Evolutionary conservation across 129 eudicot genomes (phyloP).

Genomic region (Flaveria brownii): DNA sequence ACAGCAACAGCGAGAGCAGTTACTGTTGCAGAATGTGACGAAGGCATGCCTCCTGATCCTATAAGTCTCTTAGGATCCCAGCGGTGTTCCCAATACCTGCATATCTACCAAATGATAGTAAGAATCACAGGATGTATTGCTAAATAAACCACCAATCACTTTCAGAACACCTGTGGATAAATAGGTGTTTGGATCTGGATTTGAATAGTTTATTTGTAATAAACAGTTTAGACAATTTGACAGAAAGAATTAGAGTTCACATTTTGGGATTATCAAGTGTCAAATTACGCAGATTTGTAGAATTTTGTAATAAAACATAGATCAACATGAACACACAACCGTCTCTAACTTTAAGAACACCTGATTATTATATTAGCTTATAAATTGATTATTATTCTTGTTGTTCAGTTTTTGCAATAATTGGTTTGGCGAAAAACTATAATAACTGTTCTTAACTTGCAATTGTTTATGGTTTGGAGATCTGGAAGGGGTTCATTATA

Average conservation of each 20-base stretch:
- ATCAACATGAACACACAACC: too few species aligned
- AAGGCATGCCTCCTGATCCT: constrained; percentile 99
- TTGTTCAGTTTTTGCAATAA: constrained; percentile 3
- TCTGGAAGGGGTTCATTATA: neutral
- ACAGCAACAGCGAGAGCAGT: constrained; percentile 87
- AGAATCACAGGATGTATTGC: neutral
- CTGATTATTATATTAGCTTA: too few species aligned
- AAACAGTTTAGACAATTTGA: too few species aligned
- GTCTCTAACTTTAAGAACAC: too few species aligned
- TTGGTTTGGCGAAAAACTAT: neutral
- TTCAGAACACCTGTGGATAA: neutral
- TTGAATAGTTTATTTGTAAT: too few species aligned
- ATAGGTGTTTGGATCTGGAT: too few species aligned
- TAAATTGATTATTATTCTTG: neutral
- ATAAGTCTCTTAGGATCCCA: constrained; percentile 86
- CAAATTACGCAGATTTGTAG: too few species aligned
- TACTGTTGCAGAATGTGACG: constrained; percentile 96
- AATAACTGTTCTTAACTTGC: neutral
- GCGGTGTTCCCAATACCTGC: constrained; percentile 80
- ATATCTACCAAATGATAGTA: constrained; percentile 46
- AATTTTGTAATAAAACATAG: too few species aligned
- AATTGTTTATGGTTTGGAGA: neutral
- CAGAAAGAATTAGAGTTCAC: too few species aligned
- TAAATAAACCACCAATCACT: neutral
- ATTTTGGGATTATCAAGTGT: too few species aligned